Base-by-base conservation (phyloP, 768 basidiomycete genomes). In the Amanita inopinata region DNA sequence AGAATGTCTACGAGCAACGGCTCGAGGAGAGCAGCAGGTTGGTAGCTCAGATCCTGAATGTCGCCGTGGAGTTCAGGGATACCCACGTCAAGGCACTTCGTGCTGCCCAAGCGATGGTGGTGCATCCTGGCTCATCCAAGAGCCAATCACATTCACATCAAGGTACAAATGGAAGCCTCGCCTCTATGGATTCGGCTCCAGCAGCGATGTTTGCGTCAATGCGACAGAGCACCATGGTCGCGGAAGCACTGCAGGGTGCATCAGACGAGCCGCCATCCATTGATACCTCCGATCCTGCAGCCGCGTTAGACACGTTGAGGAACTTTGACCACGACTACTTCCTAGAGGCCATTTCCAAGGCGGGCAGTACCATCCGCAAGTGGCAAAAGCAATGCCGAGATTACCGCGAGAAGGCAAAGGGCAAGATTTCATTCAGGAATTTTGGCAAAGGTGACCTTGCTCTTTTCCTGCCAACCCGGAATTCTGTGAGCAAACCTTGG, bases 311-410 rank as follows among this genome's bases (percentile, higher is more conserved):
- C 41, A 62, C 69, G 10, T 61, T 91, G 15, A 69, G 84, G 33
- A 72, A 73, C 18, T 87, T 88, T 54, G 88, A 90, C 54, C 81
- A 92, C 50, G 86, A 87, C 50, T 73, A 77, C 49, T 94, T 96
- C 59, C 61, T 87, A 37, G 92, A 94, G 39, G 79, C 80, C 0
- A 75, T 97, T 33, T 64, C 70, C 43, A 89, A 90, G 58, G 78
- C 82, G 8, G 82, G 83, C n/a, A 75, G 83, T 10, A 84, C 87
- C 7, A 85, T 92, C 46, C 81, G 88, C 43, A 96, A 94, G 58
- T 98, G 92, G 91, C 88, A 92, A 65, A 96, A 91, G 58, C 91
- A 93, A 57, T 94, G 90, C 64, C 94, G 90, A 56, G 83, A 90
- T 50, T 98, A 97, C 46, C 74, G 92, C 33, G 94, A 98, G 51